Conservation (phyloP, 2,329 filamentous ascomycete genomes). For the Fusarium torreyae region DNA sequence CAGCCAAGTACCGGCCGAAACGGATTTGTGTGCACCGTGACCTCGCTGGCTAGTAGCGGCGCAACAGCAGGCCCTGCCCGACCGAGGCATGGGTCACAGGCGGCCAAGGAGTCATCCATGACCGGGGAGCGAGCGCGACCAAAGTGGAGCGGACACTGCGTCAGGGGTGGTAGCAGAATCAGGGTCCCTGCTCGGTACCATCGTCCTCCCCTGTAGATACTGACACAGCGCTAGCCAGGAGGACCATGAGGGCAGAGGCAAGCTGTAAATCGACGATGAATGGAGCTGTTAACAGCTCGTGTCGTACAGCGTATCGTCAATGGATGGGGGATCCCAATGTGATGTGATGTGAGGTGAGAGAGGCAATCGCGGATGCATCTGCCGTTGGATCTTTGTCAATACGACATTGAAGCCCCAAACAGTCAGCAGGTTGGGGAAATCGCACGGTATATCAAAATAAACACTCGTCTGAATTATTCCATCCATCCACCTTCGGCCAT, state of each 20-base stretch:
- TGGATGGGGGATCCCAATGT: constrained; percentile 16
- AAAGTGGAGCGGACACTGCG: constrained; percentile 18
- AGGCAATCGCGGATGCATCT: constrained; percentile 20
- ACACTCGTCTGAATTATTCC: constrained; percentile 28
- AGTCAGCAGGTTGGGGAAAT: constrained; percentile 29
- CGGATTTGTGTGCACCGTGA: constrained; percentile 28
- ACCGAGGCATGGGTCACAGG: constrained; percentile 35
- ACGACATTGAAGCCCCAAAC: constrained; percentile 8
- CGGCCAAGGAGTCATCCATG: constrained; percentile 35
- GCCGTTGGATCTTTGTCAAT: constrained; percentile 14
- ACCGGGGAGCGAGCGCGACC: constrained; percentile 19
- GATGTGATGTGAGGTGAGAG: constrained; percentile 30
- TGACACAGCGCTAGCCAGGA: constrained; percentile 46
- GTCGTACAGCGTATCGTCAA: constrained; percentile 21
- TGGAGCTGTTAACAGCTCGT: constrained; percentile 10
- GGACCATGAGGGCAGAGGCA: constrained; percentile 14
- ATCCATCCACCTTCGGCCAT: constrained; percentile 14
- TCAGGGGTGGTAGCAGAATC: constrained; percentile 42
- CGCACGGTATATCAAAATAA: constrained; percentile 35
- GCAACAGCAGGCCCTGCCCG: constrained; percentile 29
- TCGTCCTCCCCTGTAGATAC: constrained; percentile 42
- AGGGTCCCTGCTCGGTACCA: constrained; percentile 40
- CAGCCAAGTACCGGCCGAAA: constrained; percentile 31
- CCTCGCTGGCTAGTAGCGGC: constrained; percentile 32
- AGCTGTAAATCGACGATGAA: constrained; percentile 25